Evolutionary conservation across 805 yeast genomes (phyloP), one percentile per base, ranked within the genome.

Genomic region (Wickerhamiella spandovensis): DNA sequence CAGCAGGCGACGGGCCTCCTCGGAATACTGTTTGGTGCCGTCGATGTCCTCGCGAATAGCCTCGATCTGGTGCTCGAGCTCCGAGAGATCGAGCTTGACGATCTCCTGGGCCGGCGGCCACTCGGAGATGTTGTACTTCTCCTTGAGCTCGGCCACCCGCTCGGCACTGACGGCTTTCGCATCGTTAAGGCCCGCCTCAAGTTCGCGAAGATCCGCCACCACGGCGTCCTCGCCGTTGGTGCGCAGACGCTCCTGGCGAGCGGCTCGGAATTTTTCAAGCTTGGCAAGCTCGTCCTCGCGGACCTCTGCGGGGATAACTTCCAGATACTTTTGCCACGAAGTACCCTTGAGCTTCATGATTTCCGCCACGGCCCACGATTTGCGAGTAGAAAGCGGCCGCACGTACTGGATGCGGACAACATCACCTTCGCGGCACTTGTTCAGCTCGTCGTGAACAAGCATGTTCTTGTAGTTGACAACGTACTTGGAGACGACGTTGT

Each of bases 381-480:
- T 90, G 53, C 81, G 73, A 17, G 89, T 77, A 17, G 95, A 81
- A 42, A 88, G 67, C 42, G 95, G 95, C 56, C 95, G 82, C 35
- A 86, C 77, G 54, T 68, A 67, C 67, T 90, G 95, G 51, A 90
- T 86, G 67, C 97, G 79, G 15, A 92, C 97, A 54, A 90, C 72
- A 70, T 90, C 98, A 44, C 98, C 98, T 65, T 88, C 95, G 63
- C 88, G 82, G 59, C 96, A 85, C 48, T 87, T 74, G 61, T 85
- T 81, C 25, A 85, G 87, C 69, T 90, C 96, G 65, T 90, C 98
- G 66, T 90, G 98, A 17, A 88, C 97, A 53, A 90, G 69, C 65
- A 78, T 88, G 61, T 86, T 94, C 61, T 83, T 84, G 70, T 88
- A 78, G 61, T 76, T 79, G 60, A 84, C 70, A 57, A 85, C 73